Conservation (phyloP, 2,329 filamentous ascomycete species). For the Xylaria arbuscula region DNA sequence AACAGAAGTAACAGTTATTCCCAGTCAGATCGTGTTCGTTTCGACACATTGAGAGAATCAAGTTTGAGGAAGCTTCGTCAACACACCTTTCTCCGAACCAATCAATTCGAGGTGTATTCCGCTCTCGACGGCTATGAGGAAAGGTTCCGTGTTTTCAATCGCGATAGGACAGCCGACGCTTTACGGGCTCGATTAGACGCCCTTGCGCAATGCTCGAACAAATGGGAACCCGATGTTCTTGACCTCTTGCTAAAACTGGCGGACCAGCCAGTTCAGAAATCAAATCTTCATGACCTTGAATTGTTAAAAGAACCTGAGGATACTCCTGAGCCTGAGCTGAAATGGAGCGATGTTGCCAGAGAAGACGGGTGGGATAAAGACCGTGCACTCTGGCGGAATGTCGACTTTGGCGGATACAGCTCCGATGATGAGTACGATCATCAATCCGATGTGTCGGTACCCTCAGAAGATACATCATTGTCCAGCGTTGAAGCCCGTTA, state of each 20-base stretch:
- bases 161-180: constrained; percentile 81
- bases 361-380: constrained; percentile 79
- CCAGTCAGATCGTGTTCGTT: constrained; percentile 51
- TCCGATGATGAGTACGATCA: constrained; percentile 69
- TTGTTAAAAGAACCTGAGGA: constrained; percentile 59
- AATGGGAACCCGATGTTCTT: constrained; percentile 83
- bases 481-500: constrained; percentile 50
- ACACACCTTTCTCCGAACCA: constrained; percentile 72
- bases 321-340: constrained; percentile 63
- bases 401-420: constrained; percentile 72
- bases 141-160: constrained; percentile 82
- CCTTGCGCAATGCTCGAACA: constrained; percentile 63
- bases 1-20: constrained; percentile 8
- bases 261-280: constrained; percentile 79
- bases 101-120: constrained; percentile 78
- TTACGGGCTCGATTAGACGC: constrained; percentile 68
- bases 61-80: constrained; percentile 64
- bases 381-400: constrained; percentile 75
- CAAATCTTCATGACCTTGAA: constrained; percentile 72
- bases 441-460: constrained; percentile 50
- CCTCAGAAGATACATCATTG: constrained; percentile 53
- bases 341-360: constrained; percentile 81
- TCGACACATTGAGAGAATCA: constrained; percentile 60
- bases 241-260: constrained; percentile 84
- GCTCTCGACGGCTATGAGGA: constrained; percentile 81